phyloP scores from a whole-genome alignment of 768 basidiomycete genomes.

The Peribolospora baueri region DNA sequence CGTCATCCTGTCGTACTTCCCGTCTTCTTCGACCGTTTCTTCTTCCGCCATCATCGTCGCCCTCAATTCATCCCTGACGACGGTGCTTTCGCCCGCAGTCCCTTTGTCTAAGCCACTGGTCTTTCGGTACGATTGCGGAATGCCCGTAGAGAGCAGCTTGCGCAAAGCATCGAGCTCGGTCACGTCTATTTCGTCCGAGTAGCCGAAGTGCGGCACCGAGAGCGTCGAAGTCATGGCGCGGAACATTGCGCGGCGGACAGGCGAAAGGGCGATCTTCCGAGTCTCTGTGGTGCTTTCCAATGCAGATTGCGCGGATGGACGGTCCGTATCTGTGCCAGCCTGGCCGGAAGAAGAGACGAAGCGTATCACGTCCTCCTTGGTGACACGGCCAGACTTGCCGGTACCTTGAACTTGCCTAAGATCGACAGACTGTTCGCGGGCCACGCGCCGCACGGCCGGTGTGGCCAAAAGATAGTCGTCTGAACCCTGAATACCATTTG shows the following conservation, averaged over 20 bases:
- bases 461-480: conserved; percentile 33
- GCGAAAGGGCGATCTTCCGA: conserved; percentile 24
- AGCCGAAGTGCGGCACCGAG: conserved; percentile 63
- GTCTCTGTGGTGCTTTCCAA: not conserved
- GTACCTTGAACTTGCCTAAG: conserved; percentile 39
- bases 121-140: conserved; percentile 4
- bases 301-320: not conserved
- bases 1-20: conserved; percentile 31
- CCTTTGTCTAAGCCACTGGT: not conserved
- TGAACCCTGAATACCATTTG: not conserved
- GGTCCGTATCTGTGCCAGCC: not conserved
- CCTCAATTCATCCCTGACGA: not conserved
- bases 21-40: not conserved
- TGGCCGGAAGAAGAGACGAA: not conserved
- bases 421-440: conserved; percentile 39
- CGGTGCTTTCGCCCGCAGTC: not conserved
- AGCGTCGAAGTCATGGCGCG: conserved; percentile 58
- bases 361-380: conserved; percentile 36
- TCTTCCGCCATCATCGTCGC: not conserved
- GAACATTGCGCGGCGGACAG: conserved; percentile 67
- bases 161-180: conserved; percentile 9
- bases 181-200: conserved; percentile 12
- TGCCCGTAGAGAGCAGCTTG: not conserved
- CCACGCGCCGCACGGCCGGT: conserved; percentile 55
- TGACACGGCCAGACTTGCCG: conserved; percentile 48